Base-by-base conservation (phyloP, 768 basidiomycete genomes). In the Leucosporidium yakuticum region DNA sequence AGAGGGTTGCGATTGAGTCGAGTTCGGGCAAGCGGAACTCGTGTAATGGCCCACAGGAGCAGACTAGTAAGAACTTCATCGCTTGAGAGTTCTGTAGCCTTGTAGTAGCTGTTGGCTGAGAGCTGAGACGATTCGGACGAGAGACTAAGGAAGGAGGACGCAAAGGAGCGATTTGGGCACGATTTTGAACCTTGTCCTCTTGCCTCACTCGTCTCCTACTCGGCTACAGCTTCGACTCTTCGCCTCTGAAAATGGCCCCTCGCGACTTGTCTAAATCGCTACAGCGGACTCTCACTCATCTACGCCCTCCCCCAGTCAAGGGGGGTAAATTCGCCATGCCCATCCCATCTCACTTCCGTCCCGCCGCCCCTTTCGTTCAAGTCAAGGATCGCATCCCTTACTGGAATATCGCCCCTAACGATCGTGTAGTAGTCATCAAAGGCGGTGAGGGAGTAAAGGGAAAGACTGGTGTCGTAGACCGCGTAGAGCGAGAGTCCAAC, bases 321-420 rank as follows among this genome's bases (percentile, higher is more conserved):
- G 68, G 67, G 19, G 68, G 69, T 58, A 74, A 74, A 64, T 61
- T 62, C 59, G 65, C 57, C n/a, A 51, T 61, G 63, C 54, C 64
- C 36, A 68, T 74, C 64, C 74, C 74, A 6, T 63, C 69, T 23
- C 64, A 71, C 65, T 71, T 74, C 64, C 63, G 69, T 7, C 58
- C 63, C 2, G 47, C 36, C 48, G 68, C 71, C 19, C 44, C 31
- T 23, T 75, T 70, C 60, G 74, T 75, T 25, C 69, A 70, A 48
- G 63, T 70, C 63, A 73, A 75, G 65, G 74, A 75, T 60, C 74
- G 74, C 50, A 66, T 75, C 44, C 71, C 74, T 11, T 72, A 67
- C 65, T 75, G 74, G 74, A 66, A 75, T 63, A 53, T 75, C 64
- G 67, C 67, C 0, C 65, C 71, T 2, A 67, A 65, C n/a, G 74